Evolutionary conservation across 352 stramenopile species (phyloP), one percentile per base, ranked within the genome.

Genomic region (Aphanomyces euteiches): DNA sequence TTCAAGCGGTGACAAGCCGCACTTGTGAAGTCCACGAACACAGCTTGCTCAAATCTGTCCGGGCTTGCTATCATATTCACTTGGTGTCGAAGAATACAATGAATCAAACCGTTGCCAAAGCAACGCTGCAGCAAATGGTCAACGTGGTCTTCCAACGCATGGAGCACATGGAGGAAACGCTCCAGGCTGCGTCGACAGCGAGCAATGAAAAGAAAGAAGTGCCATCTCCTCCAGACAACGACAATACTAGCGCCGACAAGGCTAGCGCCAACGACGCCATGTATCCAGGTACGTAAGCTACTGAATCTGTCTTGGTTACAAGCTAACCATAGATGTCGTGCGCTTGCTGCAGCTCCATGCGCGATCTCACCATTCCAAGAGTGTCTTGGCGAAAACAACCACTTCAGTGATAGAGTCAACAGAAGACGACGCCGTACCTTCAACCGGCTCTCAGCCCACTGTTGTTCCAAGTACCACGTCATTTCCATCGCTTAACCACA

Each of bases 31-130:
- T 98, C 10, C 92, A 97, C 72, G 90, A 96, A 72, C 88, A 94
- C 59, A 89, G 80, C 61, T 80, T 99, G 36, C 83, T 99, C 15
- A 86, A 97, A 74, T 89, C 96, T 8, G 95, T 99, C 71, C 81
- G 96, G 36, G 90, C 97, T 2, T 96, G 96, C 66, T 99, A 98
- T 77, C 96, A 99, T 68, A 94, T 99, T 43, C 96, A 98, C 69
- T 78, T 99, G 28, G 85, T 96, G 66, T 90, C 87, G 64, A 89
- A 94, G 61, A 98, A 88, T 60, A 76, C 78, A 21, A 93, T 96
- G 6, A 99, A 99, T 77, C 91, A 97, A 69, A 98, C 90, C 5
- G 98, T 98, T 4, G 97, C 97, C n/a, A 97, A 98, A 77, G 97
- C 97, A 39, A 97, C 95, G 47, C 79, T 99, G 43, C 96, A 98